Percentiles rank a stretch among this genome's conserved stretches.
phyloP scores from a whole-genome alignment of 768 basidiomycete species.

The Panellus pusillus region DNA sequence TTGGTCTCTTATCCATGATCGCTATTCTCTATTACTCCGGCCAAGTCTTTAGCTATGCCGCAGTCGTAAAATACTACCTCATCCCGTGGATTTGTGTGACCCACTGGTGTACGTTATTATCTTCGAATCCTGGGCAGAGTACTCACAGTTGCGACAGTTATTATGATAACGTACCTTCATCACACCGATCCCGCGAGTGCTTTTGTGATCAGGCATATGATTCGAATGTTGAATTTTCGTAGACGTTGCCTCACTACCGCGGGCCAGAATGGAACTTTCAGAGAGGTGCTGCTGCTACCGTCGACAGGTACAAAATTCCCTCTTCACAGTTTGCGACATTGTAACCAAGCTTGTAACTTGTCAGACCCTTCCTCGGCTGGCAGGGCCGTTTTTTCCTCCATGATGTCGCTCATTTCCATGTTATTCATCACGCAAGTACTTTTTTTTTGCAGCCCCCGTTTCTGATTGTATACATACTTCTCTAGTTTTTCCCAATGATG shows the following conservation, averaged over 20 bases:
- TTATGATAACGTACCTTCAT: constrained; percentile 55
- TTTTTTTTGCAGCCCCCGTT: no score
- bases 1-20: constrained; percentile 53
- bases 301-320: constrained; percentile 29
- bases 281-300: constrained; percentile 47
- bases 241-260: constrained; percentile 44
- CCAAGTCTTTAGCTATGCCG: constrained; percentile 35
- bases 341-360: neutral
- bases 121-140: neutral
- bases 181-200: constrained; percentile 49
- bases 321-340: neutral
- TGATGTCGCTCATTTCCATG: constrained; percentile 61
- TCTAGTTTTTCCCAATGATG: constrained; percentile 1
- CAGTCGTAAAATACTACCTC: constrained; percentile 50
- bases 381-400: constrained; percentile 50
- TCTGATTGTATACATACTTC: no score
- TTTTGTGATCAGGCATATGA: neutral
- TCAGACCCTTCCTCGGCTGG: constrained; percentile 43
- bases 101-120: constrained; percentile 47
- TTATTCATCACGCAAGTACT: constrained; percentile 53
- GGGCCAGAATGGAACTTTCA: constrained; percentile 44
- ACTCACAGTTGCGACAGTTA: constrained; percentile 20
- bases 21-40: constrained; percentile 38
- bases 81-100: constrained; percentile 57
- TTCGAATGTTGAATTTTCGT: neutral